Evolutionary conservation across 768 basidiomycete species (phyloP).

Genomic region (Tricholomella constricta): DNA sequence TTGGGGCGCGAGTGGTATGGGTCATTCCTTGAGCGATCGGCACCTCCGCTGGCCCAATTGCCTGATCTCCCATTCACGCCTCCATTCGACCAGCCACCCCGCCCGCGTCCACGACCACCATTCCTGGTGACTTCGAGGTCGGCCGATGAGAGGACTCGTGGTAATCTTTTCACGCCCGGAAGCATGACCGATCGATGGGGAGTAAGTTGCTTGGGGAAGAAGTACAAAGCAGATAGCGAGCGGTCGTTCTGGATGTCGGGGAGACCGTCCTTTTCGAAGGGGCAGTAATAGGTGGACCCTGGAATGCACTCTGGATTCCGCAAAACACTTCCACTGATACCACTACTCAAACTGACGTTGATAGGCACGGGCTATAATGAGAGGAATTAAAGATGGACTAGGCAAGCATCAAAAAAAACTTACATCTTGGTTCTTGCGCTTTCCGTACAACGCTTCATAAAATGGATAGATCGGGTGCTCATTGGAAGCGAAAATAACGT

Average conservation of each 20-base stretch:
- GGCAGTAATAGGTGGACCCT: slow-evolving; percentile 85
- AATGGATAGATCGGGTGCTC: slow-evolving; percentile 86
- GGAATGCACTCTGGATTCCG: slow-evolving; percentile 90
- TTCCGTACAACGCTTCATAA: slow-evolving; percentile 88
- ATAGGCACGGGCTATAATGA: slow-evolving; percentile 68
- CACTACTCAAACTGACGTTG: slow-evolving; percentile 67
- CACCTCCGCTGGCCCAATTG: slow-evolving; percentile 29
- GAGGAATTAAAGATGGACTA: slow-evolving; percentile 12
- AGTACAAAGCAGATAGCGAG: slow-evolving; percentile 84
- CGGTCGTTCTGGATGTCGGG: slow-evolving; percentile 86
- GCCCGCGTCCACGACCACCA: slow-evolving; percentile 52
- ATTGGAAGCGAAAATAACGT: slow-evolving; percentile 80
- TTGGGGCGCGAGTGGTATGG: slow-evolving; percentile 49
- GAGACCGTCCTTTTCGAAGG: slow-evolving; percentile 58
- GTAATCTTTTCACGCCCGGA: slow-evolving; percentile 63
- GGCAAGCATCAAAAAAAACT: slow-evolving; percentile 25
- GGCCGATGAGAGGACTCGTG: slow-evolving; percentile 59
- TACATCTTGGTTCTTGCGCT: slow-evolving; percentile 80
- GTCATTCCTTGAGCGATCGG: slow-evolving; percentile 43
- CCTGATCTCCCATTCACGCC: slow-evolving; percentile 20
- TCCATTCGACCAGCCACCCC: slow-evolving; percentile 38
- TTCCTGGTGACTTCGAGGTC: slow-evolving; percentile 74
- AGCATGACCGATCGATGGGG: slow-evolving; percentile 87
- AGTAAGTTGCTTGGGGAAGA: slow-evolving; percentile 83
- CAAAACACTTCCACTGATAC: slow-evolving; percentile 77